Base-by-base conservation (phyloP, 768 basidiomycete genomes). In the Wakefieldia striispora region DNA sequence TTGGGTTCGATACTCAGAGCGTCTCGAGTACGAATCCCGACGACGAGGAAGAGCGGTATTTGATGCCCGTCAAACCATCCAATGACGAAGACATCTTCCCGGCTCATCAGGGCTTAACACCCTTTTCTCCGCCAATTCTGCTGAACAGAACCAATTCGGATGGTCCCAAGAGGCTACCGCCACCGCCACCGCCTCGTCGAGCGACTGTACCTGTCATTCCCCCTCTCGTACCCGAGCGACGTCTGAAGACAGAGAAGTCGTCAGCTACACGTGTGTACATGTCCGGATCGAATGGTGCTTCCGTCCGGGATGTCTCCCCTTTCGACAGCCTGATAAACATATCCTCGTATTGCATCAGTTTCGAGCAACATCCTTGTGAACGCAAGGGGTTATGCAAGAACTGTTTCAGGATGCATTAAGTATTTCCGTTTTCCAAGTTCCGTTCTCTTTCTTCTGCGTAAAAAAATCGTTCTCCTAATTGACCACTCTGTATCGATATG, bases 331-430 rank as follows among this genome's bases (percentile, higher is more conserved):
- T 76, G 34, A 69, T 71, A 26, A 83, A 86, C 53, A 63, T 78
- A 34, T 66, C 70, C 20, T 57, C 54, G 19, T 70, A 67, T 10
- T 85, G 86, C 58, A 62, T 53, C 20, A 72, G 75, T 40, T 86
- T 87, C 66, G 78, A 78, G 59, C 83, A 86, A 68, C 82, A 82
- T 61, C 80, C 80, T 37, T 82, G 83, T 70, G 83, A 86, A 68
- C 71, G 75, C 40, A 75, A 76, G 60, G 83, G 84, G 7, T 73
- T 80, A 69, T 86, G 86, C 66, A 81, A 73, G 54, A 83, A 81
- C 55, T 89, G 86, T 64, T 80, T 80, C 58, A 75, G 81, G 66
- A 69, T 72, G 60, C 82, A 83, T 27, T 58, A 33, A 56, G 6
- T 7, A n/a, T 21, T 11, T 48, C n/a, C 31, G 36, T n/a, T n/a